Evolutionary conservation across 2,329 filamentous ascomycete genomes (phyloP), one percentile per base, ranked within the genome.

Genomic region (Aspergillus novofumigatus): DNA sequence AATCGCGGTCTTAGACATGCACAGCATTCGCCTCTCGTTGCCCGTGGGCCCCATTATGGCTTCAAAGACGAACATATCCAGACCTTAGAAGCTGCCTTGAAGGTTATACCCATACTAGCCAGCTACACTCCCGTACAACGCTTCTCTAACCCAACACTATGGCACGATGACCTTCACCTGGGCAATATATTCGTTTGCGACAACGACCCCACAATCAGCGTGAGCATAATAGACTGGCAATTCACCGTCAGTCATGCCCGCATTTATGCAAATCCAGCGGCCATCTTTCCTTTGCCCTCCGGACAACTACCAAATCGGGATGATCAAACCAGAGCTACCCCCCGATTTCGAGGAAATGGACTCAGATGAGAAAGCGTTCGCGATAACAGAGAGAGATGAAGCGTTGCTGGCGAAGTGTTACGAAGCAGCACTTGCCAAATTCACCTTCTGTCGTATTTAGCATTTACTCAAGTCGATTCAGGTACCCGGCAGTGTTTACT

Each of bases 141-240:
- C 4, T 48, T 49, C 20, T 56, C 56, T 7, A 54, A 53, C 41
- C 61, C 62, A 47, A 58, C 52, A 4, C 51, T 66, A 10, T 64
- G 63, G 61, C 62, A 66, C 28, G 44, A 14, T 9, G 62, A 64
- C 45, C 59, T 64, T 38, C 64, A 65, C 52, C 26, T 64, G 52
- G 63, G 63, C n/a, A 66, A 67, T 52, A 62, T 65, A 44, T 66
- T 59, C 49, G 55, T 67, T 35, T 64, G 50, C 14, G 29, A 61
- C 10, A 4, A 59, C 38, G 64, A 65, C n/a, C 59, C 61, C 0
- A 62, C 59, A 23, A 59, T 38, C 9, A 58, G 67, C 1, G 49
- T 59, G 10, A 45, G 55, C 35, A 57, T 67, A 21, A 61, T 67
- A 41, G 63, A 67, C 38, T 66, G 61, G 64, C 59, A 66, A 56